phyloP scores from a whole-genome alignment of 1,139 yeast species.

The Geotrichum europaeum region DNA sequence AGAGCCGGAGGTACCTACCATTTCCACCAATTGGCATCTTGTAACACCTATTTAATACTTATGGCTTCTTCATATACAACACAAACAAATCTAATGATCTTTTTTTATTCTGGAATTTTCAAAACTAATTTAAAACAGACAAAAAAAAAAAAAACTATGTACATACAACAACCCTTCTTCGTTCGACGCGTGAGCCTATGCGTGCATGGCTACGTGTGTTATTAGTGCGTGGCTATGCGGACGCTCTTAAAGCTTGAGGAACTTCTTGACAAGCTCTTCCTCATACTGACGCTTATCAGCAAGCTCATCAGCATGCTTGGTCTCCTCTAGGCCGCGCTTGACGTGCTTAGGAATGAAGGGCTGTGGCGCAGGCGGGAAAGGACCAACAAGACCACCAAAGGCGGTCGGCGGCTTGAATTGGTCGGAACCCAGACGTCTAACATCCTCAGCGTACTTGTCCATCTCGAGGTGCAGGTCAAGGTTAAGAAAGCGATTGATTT shows the following conservation, averaged over 20 bases:
- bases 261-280: conserved; percentile 24
- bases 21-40: not conserved
- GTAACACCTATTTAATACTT: not conserved
- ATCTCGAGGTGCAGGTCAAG: conserved; percentile 28
- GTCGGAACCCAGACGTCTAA: conserved; percentile 57
- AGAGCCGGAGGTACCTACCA: not conserved
- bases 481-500: conserved; percentile 33
- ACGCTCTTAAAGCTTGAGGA: conserved; percentile 6
- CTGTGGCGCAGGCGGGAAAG: conserved; percentile 58
- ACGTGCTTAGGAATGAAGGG: conserved; percentile 58
- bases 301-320: conserved; percentile 33
- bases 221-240: not conserved
- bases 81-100: not conserved
- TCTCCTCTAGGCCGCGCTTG: conserved; percentile 41
- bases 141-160: conserved; percentile 7
- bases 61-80: not conserved
- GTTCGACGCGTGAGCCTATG: not conserved
- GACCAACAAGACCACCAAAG: conserved; percentile 72
- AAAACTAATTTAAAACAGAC: not conserved
- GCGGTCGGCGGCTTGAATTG: conserved; percentile 59
- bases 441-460: conserved; percentile 31
- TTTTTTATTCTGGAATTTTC: not conserved
- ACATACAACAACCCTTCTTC: conserved; percentile 4
- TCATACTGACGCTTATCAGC: conserved; percentile 20
- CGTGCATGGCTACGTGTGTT: not conserved